These are phyloP conservation scores for Mucuna pruriens DNA, from an alignment of 306 rosid genomes.

Conservation along the genomic window DNA sequence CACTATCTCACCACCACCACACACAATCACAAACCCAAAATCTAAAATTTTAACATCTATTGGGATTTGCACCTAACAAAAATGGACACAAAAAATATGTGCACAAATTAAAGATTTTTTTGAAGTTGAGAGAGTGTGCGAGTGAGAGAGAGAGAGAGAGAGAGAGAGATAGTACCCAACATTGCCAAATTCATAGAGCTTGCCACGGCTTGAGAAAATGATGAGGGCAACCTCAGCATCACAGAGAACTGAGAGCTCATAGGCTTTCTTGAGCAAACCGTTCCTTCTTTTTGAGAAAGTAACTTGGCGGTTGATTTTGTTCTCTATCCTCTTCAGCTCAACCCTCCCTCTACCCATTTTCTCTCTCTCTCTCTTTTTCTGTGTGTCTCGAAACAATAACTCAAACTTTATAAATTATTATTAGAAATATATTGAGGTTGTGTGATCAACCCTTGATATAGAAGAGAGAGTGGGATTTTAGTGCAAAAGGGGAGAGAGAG, in stretches of 20 bases:
- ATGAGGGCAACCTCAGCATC: constrained; percentile 70
- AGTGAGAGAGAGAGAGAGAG: neutral
- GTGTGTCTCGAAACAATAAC: constrained; percentile 38
- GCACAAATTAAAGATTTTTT: constrained; percentile 1
- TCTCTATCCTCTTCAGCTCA: constrained; percentile 88
- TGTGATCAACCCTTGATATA: constrained; percentile 7
- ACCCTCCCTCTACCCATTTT: constrained; percentile 92
- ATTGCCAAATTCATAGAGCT: constrained; percentile 84
- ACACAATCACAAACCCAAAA: constrained; percentile 34
- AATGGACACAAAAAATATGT: neutral
- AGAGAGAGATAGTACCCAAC: constrained; percentile 57
- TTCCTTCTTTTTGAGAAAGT: constrained; percentile 64
- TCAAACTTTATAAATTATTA: constrained; percentile 30
- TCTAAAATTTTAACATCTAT: constrained; percentile 33
- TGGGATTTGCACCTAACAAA: constrained; percentile 53
- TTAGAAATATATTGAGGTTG: constrained; percentile 36
- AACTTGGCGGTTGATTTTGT: constrained; percentile 61
- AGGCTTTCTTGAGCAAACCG: constrained; percentile 64
- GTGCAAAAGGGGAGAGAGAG: constrained; percentile 11
- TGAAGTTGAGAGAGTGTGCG: too few relatives aligned
- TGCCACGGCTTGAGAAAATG: constrained; percentile 84
- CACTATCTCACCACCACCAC: constrained; percentile 1
- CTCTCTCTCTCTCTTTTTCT: constrained; percentile 36
- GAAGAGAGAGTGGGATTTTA: constrained; percentile 28
- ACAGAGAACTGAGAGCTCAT: constrained; percentile 57